Evolutionary conservation across 139 green algal species (phyloP), one percentile per base, ranked within the genome.

Genomic region (Auxenochlorella pyrenoidosa): DNA sequence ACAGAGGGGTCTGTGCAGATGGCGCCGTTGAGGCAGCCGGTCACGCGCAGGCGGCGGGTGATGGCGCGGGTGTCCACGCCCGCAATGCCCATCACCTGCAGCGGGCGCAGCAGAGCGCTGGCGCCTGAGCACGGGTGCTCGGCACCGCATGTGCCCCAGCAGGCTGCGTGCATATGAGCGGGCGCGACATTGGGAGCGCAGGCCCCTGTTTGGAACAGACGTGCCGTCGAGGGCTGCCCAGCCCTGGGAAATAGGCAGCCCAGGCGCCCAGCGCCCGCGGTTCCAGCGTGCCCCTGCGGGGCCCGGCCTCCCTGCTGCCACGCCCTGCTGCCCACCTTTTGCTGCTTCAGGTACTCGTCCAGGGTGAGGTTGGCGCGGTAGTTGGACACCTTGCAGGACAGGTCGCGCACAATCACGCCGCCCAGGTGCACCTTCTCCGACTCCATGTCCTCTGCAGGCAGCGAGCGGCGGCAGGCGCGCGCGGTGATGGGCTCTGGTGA

Each of bases 1-100:
- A 86, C 96, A 40, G 79, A 86, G 26, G 79, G 30, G 79, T 99
- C 96, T 21, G 93, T 96, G 79, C 80, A 93, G 85, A 98, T 94
- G 32, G 96, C 94, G 47, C 96, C 95, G 43, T 97, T 96, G 22
- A 99, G 92, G 90, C 93, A 97, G 28, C 98, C 98, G 4, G 92
- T 96, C 54, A 99, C 95, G 32, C 98, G 93, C 63, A 99, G 93
- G 21, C 94, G 88, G 34, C 90, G 90, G 0, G 98, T 99, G 82
- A 99, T 96, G 4, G 93, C 94, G 28, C 98, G 96, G 0, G 98
- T 99, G 93, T 99, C 98, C 5, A 99, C 86, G 59, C 97, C 94
- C 0, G 94, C 89, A 72, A 98, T 96, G 79, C 96, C 96, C 58
- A 97, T 86, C 21, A 92, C 89, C 63, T 87, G 83, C 66, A 5